These are phyloP conservation scores for Tulasnella calospora DNA, from an alignment of 768 basidiomycete species.

Conservation along the genomic window DNA sequence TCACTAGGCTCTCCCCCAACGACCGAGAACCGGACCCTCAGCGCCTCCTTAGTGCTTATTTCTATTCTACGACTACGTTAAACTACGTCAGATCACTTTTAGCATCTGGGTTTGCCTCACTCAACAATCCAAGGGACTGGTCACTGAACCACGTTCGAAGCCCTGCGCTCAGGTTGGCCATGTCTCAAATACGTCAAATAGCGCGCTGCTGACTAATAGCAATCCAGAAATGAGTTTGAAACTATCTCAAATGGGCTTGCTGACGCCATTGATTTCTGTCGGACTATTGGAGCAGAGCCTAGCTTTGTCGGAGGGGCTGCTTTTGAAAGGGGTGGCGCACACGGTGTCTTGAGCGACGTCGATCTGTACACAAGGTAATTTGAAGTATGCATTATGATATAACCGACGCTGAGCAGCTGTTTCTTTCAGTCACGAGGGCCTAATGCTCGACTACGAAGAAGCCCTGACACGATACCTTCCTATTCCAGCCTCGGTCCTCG, in stretches of 20 bases:
- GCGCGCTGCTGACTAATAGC: conserved; percentile 5
- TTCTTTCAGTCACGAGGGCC: conserved; percentile 72
- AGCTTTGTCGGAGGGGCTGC: conserved; percentile 37
- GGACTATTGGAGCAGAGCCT: conserved; percentile 73
- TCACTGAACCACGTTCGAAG: conserved; percentile 88
- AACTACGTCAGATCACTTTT: conserved; percentile 88
- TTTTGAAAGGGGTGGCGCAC: conserved; percentile 68
- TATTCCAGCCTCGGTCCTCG: conserved; percentile 34
- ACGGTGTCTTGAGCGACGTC: conserved; percentile 74
- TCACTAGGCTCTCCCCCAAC: conserved; percentile 54
- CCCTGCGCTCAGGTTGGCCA: conserved; percentile 58
- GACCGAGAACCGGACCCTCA: conserved; percentile 89
- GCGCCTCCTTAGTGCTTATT: conserved; percentile 89
- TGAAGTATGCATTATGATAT: neutral
- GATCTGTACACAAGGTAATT: conserved; percentile 87
- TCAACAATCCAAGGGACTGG: conserved; percentile 87
- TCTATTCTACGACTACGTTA: conserved; percentile 88
- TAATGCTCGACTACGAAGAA: conserved; percentile 89
- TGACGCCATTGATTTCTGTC: conserved; percentile 90
- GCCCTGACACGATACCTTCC: conserved; percentile 75
- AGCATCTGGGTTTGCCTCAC: conserved; percentile 88
- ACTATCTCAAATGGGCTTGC: conserved; percentile 75
- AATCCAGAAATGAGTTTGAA: conserved; percentile 69
- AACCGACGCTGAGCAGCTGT: neutral
- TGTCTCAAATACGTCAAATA: neutral